Evolutionary conservation across 2,329 filamentous ascomycete genomes (phyloP).

Genomic region (Aspergillus thermomutatus): DNA sequence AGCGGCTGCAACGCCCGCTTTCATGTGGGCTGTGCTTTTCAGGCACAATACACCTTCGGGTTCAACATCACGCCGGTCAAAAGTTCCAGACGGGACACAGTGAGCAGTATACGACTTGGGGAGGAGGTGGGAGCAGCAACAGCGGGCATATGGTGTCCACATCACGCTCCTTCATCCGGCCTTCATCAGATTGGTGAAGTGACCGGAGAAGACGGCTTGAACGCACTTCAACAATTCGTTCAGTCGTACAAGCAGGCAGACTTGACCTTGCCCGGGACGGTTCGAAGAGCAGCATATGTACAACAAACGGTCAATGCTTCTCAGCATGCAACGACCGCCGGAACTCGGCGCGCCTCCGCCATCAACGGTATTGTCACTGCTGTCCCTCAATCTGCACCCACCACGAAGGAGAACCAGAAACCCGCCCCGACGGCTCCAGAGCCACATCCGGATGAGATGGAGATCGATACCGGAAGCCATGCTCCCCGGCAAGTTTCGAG

Average conservation of each 20-base stretch:
- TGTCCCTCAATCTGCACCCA: conserved; percentile 3
- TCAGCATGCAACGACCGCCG: conserved; percentile 26
- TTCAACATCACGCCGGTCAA: conserved; percentile 92
- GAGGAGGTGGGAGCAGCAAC: conserved; percentile 78
- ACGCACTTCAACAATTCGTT: conserved; percentile 80
- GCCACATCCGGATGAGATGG: conserved; percentile 27
- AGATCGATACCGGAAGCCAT: conserved; percentile 27
- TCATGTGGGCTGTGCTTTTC: conserved; percentile 87
- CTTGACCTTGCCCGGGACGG: conserved; percentile 81
- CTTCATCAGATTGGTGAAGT: conserved; percentile 77
- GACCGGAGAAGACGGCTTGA: conserved; percentile 67
- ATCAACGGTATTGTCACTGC: conserved; percentile 37
- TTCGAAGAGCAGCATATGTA: conserved; percentile 79
- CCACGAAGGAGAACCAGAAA: conserved; percentile 24
- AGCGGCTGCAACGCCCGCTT: conserved; percentile 52
- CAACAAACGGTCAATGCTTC: conserved; percentile 38
- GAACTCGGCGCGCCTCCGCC: conserved; percentile 57
- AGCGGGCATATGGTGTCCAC: conserved; percentile 88
- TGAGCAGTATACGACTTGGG: conserved; percentile 75
- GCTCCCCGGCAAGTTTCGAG: conserved; percentile 16
- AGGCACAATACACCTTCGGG: conserved; percentile 76
- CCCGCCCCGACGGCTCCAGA: conserved; percentile 17
- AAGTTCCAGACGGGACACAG: conserved; percentile 76
- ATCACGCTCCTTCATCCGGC: conserved; percentile 71
- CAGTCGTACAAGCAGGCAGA: conserved; percentile 95